Evolutionary conservation across 73 alveolate genomes (phyloP), one percentile per base, ranked within the genome.

Genomic region (Stentor roeselii): DNA sequence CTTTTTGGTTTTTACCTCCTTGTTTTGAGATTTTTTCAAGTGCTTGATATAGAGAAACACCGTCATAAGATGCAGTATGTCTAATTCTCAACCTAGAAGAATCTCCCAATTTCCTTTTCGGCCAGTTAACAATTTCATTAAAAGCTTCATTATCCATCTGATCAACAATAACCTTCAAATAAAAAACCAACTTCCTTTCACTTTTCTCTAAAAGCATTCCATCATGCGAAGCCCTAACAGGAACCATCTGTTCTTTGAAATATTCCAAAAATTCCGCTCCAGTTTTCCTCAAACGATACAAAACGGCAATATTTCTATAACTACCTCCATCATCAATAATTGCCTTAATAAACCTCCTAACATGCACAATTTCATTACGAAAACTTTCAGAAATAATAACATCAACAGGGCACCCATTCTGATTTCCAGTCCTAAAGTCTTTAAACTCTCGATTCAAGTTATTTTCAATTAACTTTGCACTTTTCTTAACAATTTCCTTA

Each of bases 281-380:
- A 60, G 82, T 88, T 6, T 40, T 21, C 75, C 87, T 84, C 34
- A 89, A 60, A 77, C 97, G 86, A 82, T 60, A 75, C 36, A 92
- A 84, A 84, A 92, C 83, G 38, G 90, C 94, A 30, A 92, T 87
- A 77, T 92, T 84, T 75, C 84, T 90, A 78, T 80, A 86, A n/a
- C 83, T 42, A 32, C 89, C 75, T 77, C 78, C 85, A 35, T 75
- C 84, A 14, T 42, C 80, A 2, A 83, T 75, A 42, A 87, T 40
- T 31, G 75, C 36, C 74, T 87, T 78, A 2, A 90, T 84, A 3
- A 78, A 59, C 76, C 27, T 76, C 31, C 84, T 76, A 59, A 90
- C 84, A 38, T 59, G 67, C 36, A 35, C 78, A 0, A 86, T 78
- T 84, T 92, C 95, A 0, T 82, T 85, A 0, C 41, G 30, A 11